phyloP scores from a whole-genome alignment of 805 yeast genomes.

The Monosporozyma servazzii region DNA sequence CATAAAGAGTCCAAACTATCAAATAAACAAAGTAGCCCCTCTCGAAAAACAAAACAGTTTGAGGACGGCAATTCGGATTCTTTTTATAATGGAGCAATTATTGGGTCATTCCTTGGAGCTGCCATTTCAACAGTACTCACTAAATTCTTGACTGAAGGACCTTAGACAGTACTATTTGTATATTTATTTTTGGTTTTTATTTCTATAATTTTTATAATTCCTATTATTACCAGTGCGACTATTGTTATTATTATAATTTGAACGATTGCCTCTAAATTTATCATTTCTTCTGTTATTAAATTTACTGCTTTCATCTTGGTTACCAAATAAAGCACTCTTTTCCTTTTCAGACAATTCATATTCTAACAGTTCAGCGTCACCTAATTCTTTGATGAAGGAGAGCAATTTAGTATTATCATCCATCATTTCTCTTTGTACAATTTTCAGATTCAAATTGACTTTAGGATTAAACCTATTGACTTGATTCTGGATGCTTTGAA shows the following conservation, averaged over 20 bases:
- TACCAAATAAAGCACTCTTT: slow-evolving; percentile 26
- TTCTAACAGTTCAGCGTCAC: slow-evolving; percentile 25
- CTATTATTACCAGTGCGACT: neutral
- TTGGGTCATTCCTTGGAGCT: slow-evolving; percentile 27
- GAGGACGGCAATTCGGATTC: neutral
- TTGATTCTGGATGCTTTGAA: slow-evolving; percentile 28
- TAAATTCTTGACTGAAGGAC: slow-evolving; percentile 4
- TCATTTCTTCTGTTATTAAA: slow-evolving; percentile 8
- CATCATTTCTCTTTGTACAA: slow-evolving; percentile 37
- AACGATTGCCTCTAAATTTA: neutral
- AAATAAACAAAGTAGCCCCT: neutral
- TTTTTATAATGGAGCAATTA: slow-evolving; percentile 21
- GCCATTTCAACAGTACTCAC: slow-evolving; percentile 17
- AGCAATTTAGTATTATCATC: slow-evolving; percentile 35
- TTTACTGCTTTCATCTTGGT: slow-evolving; percentile 8
- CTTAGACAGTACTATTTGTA: neutral
- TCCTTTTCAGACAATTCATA: slow-evolving; percentile 26
- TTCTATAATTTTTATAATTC: slow-evolving; percentile 1
- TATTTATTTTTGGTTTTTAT: neutral
- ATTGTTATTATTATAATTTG: slow-evolving; percentile 2
- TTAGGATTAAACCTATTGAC: slow-evolving; percentile 23
- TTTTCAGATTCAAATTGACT: slow-evolving; percentile 29
- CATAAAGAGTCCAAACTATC: neutral
- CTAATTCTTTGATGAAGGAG: slow-evolving; percentile 34
- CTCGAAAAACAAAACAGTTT: neutral